Evolutionary conservation across 768 basidiomycete species (phyloP).

Genomic region (Agaricus sinodeliciosus): DNA sequence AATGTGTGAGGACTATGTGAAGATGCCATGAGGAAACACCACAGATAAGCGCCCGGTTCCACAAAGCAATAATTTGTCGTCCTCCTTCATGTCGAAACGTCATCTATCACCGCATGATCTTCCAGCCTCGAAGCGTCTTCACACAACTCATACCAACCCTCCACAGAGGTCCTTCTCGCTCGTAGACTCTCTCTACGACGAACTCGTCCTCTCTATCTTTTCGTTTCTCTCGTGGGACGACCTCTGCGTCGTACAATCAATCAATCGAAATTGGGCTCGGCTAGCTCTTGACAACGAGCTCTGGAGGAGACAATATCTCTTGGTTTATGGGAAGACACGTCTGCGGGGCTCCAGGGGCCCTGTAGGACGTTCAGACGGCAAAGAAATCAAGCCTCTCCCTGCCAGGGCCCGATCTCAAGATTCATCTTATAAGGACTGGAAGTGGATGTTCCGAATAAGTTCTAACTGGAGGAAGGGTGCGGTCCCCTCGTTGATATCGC

Average conservation of each 20-base stretch:
- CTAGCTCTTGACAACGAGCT: slow-evolving; percentile 66
- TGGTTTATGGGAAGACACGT: slow-evolving; percentile 58
- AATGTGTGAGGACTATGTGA: slow-evolving; percentile 47
- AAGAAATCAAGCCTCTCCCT: slow-evolving; percentile 55
- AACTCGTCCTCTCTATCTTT: slow-evolving; percentile 69
- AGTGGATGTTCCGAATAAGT: slow-evolving; percentile 82
- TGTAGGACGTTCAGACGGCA: slow-evolving; percentile 46
- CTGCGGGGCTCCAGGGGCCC: slow-evolving; percentile 65
- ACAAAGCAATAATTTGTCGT: background rate
- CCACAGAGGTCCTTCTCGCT: slow-evolving; percentile 29
- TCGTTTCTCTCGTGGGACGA: slow-evolving; percentile 61
- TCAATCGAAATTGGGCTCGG: slow-evolving; percentile 60
- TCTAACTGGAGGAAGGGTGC: slow-evolving; percentile 76
- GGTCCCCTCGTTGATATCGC: slow-evolving; percentile 6
- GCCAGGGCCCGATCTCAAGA: slow-evolving; percentile 34
- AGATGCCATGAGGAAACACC: slow-evolving; percentile 35
- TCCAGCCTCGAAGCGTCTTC: slow-evolving; percentile 55
- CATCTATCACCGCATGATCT: slow-evolving; percentile 38
- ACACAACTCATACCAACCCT: slow-evolving; percentile 16
- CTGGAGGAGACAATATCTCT: slow-evolving; percentile 63
- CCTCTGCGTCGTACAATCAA: slow-evolving; percentile 58
- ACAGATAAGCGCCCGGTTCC: slow-evolving; percentile 9
- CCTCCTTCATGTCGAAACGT: slow-evolving; percentile 42
- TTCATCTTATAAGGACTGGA: slow-evolving; percentile 53
- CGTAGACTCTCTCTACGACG: slow-evolving; percentile 61